Conservation (phyloP, 352 stramenopile species). For the Pythium grandisporangium region DNA sequence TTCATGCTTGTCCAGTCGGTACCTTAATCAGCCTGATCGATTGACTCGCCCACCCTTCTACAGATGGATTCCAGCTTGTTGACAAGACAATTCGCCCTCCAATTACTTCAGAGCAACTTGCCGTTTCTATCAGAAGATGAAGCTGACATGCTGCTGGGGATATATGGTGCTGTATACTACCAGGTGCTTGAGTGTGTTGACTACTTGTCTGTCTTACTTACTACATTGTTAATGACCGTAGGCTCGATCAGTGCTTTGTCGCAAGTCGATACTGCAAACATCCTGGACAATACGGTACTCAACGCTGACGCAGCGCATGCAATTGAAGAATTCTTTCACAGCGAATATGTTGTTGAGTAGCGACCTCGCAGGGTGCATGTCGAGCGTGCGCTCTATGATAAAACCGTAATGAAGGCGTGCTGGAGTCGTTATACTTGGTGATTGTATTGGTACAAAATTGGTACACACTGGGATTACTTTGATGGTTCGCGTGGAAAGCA, state of each 20-base stretch:
- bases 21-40: no score
- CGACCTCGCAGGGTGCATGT: no score
- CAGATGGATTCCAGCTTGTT: conserved; percentile 45
- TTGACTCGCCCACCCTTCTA: not conserved
- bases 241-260: conserved; percentile 40
- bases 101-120: conserved; percentile 37
- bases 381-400: no score
- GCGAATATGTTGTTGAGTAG: conserved; percentile 54
- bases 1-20: not conserved
- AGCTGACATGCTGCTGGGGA: conserved; percentile 70
- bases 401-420: no score
- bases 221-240: no score
- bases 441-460: not conserved
- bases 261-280: conserved; percentile 31
- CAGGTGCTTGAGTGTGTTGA: no score
- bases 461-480: no score
- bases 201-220: no score
- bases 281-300: conserved; percentile 57
- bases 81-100: conserved; percentile 31
- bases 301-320: conserved; percentile 40
- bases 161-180: conserved; percentile 57
- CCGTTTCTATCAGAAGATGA: conserved; percentile 47
- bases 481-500: no score
- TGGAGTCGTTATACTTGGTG: not conserved
- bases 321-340: conserved; percentile 65